Evolutionary conservation across 2,329 filamentous ascomycete genomes (phyloP).

Genomic region (Alternaria conjuncta): DNA sequence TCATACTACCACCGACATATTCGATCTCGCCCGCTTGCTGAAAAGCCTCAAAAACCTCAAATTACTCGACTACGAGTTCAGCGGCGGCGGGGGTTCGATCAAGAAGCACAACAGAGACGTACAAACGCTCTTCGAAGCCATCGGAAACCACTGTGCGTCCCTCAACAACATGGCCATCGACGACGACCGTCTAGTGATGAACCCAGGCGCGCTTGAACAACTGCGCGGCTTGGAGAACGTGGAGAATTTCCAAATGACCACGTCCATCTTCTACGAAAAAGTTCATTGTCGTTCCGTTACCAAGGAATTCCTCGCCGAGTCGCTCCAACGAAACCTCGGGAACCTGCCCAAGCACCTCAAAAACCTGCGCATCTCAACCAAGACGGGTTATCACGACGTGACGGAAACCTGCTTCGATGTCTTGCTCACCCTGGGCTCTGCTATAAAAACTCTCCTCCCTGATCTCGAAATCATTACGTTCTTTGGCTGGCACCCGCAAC

Average conservation of each 20-base stretch:
- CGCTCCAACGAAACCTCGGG: not conserved
- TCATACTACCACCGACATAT: not conserved
- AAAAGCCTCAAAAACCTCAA: conserved; percentile 1
- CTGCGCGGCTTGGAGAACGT: not conserved
- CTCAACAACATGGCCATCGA: not conserved
- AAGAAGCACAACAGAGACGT: not conserved
- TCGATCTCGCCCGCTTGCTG: not conserved
- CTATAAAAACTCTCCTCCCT: not conserved
- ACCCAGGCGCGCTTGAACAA: not conserved
- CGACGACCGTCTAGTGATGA: not conserved
- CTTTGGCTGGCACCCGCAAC: conserved; percentile 3
- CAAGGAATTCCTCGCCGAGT: not conserved
- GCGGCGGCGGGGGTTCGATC: not conserved
- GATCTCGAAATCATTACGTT: not conserved
- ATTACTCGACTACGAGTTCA: not conserved
- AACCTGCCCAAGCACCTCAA: conserved; percentile 2
- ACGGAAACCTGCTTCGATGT: not conserved
- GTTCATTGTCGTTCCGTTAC: not conserved
- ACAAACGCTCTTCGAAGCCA: not conserved
- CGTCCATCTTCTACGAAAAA: not conserved
- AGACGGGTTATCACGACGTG: not conserved
- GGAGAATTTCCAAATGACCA: not conserved
- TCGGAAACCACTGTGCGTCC: not conserved
- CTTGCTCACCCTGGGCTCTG: not conserved
- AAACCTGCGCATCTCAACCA: not conserved